Base-by-base conservation (phyloP, 306 rosid genomes). In the Cucumis cinereus region DNA sequence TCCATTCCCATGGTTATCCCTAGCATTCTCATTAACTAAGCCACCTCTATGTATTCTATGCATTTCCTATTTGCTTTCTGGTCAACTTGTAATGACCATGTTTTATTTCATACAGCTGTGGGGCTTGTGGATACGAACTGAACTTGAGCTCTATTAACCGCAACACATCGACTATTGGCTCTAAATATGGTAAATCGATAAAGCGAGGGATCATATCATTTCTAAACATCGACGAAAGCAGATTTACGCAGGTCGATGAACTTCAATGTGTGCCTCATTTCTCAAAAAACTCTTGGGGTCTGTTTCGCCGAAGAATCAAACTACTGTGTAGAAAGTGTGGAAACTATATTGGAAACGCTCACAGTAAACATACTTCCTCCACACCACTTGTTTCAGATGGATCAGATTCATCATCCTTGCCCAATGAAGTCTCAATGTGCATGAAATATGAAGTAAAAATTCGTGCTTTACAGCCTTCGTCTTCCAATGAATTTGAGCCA, bases 311-410 rank as follows among this genome's bases (percentile, higher is more conserved):
- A 30, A 86, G 83, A 85, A 89, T 84, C 3, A 94, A 88, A 86
- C 97, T 94, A 57, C 96, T 90, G 7, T 94, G 98, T 79, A 88
- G 96, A 63, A 90, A 94, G 76, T 94, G 98, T 57, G 86, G 91
- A 78, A 91, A 89, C 74, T 79, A 85, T 70, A 85, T 94, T 20
- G 97, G 96, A 83, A 78, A 83, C 74, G 91, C 95, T 1, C 83
- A 72, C 53, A 76, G 82, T 73, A 84, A 83, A 77, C 70, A 15
- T 56, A 74, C 80, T 15, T 73, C 93, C 76, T 67, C 92, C 1
- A 24, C 58, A 62, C 79, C 87, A 52, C 77, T 85, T 17, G 86
- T 83, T 10, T 53, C 89, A 43, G 85, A 85, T 17, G 84, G 75
- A 60, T 52, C 84, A 52, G 84, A 85, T 77, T 84, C 91, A 50